phyloP scores from a whole-genome alignment of 2,329 filamentous ascomycete species.

The Keithomyces neogunnii region DNA sequence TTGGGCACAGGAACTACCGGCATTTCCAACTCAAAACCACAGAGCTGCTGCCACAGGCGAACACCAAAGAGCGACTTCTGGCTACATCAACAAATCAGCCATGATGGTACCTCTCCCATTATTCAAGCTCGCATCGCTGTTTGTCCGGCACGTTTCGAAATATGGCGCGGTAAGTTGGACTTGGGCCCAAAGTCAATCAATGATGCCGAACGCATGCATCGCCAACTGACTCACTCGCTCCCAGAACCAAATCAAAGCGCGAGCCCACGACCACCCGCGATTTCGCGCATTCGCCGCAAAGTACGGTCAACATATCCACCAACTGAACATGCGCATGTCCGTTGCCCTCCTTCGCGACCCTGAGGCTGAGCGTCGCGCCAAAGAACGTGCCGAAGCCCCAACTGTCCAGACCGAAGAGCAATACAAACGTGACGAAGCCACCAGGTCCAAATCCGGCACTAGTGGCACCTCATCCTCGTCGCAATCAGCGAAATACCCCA shows the following conservation, averaged over 20 bases:
- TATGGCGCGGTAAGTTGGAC: conserved; percentile 54
- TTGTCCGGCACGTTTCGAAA: conserved; percentile 58
- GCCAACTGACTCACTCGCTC: conserved; percentile 10
- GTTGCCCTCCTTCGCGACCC: conserved; percentile 51
- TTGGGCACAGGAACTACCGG: no score
- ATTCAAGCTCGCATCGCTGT: conserved; percentile 58
- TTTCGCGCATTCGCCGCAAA: conserved; percentile 53
- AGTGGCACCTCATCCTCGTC: conserved; percentile 1
- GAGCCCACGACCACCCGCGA: conserved; percentile 54
- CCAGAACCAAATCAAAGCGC: conserved; percentile 57
- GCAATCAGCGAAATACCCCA: conserved; percentile 14
- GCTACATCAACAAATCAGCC: neutral
- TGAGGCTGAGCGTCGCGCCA: conserved; percentile 49
- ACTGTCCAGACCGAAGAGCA: conserved; percentile 60
- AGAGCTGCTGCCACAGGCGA: no score
- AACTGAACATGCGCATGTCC: conserved; percentile 57
- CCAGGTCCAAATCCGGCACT: conserved; percentile 27
- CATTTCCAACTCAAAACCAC: no score
- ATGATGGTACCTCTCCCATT: conserved; percentile 57
- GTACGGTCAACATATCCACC: conserved; percentile 57
- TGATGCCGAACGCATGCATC: neutral
- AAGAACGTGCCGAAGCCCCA: conserved; percentile 53
- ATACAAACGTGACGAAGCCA: conserved; percentile 42
- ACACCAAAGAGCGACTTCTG: no score
- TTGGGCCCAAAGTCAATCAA: neutral